Evolutionary conservation across 345 rosid genomes (phyloP).

Genomic region (Ailanthus altissimus): DNA sequence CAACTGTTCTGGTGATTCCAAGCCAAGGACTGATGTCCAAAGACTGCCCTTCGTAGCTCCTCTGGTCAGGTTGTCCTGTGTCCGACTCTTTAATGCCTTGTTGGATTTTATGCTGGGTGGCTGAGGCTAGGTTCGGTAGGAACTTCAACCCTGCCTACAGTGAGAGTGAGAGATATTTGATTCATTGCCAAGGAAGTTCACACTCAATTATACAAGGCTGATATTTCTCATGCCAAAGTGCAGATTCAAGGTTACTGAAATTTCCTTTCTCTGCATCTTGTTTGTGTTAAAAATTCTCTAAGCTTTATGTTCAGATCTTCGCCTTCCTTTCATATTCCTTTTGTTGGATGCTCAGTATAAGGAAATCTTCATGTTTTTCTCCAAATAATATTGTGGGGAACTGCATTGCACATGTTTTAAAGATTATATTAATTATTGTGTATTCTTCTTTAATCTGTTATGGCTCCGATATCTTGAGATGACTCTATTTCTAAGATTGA

Average conservation of each 20-base stretch:
- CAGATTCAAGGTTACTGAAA: slow-evolving; percentile 9
- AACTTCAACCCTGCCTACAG: background rate
- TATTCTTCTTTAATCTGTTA: background rate
- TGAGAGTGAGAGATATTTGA: background rate
- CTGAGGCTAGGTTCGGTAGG: background rate
- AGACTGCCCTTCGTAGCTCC: background rate
- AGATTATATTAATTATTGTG: background rate
- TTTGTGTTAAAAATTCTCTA: background rate
- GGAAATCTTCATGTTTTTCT: background rate
- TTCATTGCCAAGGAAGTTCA: background rate
- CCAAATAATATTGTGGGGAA: background rate
- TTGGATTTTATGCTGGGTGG: background rate
- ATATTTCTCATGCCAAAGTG: background rate
- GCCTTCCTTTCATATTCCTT: background rate
- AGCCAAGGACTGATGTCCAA: background rate
- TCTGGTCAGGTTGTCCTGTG: background rate
- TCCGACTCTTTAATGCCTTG: background rate
- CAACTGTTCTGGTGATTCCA: background rate
- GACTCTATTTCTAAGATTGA: background rate
- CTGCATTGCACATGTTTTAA: background rate
- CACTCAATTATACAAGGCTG: background rate
- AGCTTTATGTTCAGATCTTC: background rate
- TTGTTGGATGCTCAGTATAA: background rate
- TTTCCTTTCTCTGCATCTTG: background rate
- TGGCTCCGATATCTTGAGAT: background rate